Evolutionary conservation across 345 rosid species (phyloP).

Genomic region (Populus alba): DNA sequence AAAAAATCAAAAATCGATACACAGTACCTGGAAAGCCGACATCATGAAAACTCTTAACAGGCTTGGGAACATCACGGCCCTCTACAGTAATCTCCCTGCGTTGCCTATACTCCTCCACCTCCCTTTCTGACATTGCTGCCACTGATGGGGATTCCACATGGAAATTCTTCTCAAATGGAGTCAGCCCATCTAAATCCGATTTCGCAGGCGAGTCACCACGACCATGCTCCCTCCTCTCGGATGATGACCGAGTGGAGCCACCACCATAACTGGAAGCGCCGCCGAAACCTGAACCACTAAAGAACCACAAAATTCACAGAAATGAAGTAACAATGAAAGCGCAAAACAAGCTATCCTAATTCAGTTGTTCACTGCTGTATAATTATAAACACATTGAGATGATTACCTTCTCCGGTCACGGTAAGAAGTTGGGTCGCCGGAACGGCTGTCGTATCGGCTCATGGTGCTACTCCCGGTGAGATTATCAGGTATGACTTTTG

Average conservation of each 20-base stretch:
- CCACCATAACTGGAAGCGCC: slow-evolving; percentile 64
- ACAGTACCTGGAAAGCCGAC: slow-evolving; percentile 85
- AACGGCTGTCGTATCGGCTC: slow-evolving; percentile 96
- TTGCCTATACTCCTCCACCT: slow-evolving; percentile 77
- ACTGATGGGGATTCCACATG: slow-evolving; percentile 74
- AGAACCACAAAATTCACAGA: slow-evolving; percentile 21
- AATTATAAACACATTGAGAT: background rate
- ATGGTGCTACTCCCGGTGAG: slow-evolving; percentile 25
- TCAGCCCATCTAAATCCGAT: slow-evolving; percentile 88
- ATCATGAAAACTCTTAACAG: slow-evolving; percentile 73
- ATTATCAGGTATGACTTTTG: background rate
- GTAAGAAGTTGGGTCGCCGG: slow-evolving; percentile 85
- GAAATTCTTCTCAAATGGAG: slow-evolving; percentile 92
- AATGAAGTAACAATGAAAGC: slow-evolving; percentile 18
- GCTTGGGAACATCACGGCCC: slow-evolving; percentile 92
- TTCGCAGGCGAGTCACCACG: slow-evolving; percentile 56
- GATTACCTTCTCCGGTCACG: slow-evolving; percentile 86
- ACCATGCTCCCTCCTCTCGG: slow-evolving; percentile 56
- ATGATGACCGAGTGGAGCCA: slow-evolving; percentile 45
- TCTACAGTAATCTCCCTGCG: slow-evolving; percentile 85
- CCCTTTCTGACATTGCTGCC: slow-evolving; percentile 77
- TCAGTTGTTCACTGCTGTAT: background rate
- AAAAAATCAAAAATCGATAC: background rate
- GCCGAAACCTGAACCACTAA: slow-evolving; percentile 94
- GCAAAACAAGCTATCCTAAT: background rate